Base-by-base conservation (phyloP, 441 rosid species). In the Gossypium lobatum region DNA sequence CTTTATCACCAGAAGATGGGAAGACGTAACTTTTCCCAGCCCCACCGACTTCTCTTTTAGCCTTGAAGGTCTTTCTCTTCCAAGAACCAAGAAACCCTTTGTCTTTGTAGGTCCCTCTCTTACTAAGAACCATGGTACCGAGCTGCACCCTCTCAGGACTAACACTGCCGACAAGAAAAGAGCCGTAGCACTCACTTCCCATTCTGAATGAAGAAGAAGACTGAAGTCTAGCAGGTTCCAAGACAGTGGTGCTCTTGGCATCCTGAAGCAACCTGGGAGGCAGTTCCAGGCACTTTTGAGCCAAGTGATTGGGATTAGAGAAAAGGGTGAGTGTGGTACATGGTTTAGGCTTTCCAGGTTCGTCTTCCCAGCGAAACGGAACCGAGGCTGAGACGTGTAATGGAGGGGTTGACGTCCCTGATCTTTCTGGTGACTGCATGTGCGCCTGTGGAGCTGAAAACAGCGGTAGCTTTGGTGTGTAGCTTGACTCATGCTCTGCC, bases 341-440 rank as follows among this genome's bases (percentile, higher is more conserved):
- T 34, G 80, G 83, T 74, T 91, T 88, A 14, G 98, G 98, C 80
- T 89, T 93, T 18, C 98, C 96, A 1, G 98, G 96, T 79, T 88
- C 84, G 26, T 91, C 92, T 66, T 93, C 98, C 98, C 98, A 93
- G 3, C 88, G 86, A 64, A 93, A 93, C 4, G 98, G 98, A 70
- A 93, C 91, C 5, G 94, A 79, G 9, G 92, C 96, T n/a, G 85
- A 77, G 20, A 87, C 73, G 59, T 81, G 82, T 37, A 83, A 79
- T 14, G 95, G 93, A 53, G 97, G 87, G 50, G 93, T 88, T 71
- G 78, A 63, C 80, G 68, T 84, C 45, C 85, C 84, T 73, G 93
- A 82, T 64, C 83, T 80, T 64, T 86, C 85, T 31, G 97, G 93
- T 1, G 93, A 88, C 63, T 77, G 68, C 6, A 76, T 58, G 23